Percentiles rank a stretch among this genome's conserved stretches.
Evolutionary conservation across 2,329 filamentous ascomycete genomes (phyloP).

Genomic region (Aspergillus caelatus): DNA sequence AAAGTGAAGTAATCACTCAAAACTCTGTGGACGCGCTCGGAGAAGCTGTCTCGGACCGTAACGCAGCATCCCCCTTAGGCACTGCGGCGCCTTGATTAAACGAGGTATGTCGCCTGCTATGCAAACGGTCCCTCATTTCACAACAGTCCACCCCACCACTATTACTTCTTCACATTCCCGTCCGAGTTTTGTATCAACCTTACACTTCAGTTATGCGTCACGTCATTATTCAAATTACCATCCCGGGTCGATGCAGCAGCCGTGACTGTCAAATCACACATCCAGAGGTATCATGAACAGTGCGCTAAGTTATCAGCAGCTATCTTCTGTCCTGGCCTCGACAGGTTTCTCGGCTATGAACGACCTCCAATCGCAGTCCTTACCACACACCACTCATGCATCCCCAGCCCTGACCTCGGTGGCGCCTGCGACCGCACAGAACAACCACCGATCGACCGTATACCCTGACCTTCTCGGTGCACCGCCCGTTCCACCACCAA

Average conservation of each 20-base stretch:
- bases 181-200: conserved; percentile 52
- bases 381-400: conserved; percentile 45
- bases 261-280: conserved; percentile 20
- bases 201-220: conserved; percentile 57
- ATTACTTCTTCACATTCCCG: conserved; percentile 20
- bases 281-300: conserved; percentile 15
- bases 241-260: conserved; percentile 52
- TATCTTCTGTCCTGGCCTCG: conserved; percentile 33
- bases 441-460: conserved; percentile 35
- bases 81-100: conserved; percentile 26
- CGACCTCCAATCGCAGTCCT: conserved; percentile 48
- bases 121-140: conserved; percentile 62
- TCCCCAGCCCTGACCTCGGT: conserved; percentile 43
- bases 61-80: conserved; percentile 22
- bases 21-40: conserved; percentile 19
- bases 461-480: conserved; percentile 56
- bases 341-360: conserved; percentile 46
- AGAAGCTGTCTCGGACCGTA: conserved; percentile 28
- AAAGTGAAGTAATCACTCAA: conserved; percentile 17
- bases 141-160: conserved; percentile 45
- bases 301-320: conserved; percentile 32
- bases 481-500: conserved; percentile 74
- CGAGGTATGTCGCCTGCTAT: conserved; percentile 65
- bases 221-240: conserved; percentile 39
- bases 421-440: conserved; percentile 30